phyloP scores from a whole-genome alignment of 495 filamentous ascomycete species.

The Durotheca rogersii region DNA sequence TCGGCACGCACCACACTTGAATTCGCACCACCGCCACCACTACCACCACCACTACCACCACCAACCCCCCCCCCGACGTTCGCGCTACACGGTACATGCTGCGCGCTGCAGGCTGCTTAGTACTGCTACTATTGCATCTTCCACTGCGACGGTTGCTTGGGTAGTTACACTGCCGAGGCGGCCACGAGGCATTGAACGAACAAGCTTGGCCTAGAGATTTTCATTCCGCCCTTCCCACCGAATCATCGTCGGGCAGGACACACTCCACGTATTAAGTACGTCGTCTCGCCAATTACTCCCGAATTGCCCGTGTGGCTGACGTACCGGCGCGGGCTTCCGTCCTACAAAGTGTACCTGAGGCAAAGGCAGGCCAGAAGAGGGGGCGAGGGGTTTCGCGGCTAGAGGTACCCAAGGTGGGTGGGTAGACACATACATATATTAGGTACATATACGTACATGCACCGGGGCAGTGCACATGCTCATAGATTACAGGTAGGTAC shows the following conservation, averaged over 20 bases:
- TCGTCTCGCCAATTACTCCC: neutral
- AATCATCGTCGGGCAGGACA: neutral
- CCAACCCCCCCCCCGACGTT: constrained; percentile 1
- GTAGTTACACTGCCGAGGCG: constrained; percentile 33
- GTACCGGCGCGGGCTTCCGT: neutral
- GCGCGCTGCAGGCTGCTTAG: too few species aligned
- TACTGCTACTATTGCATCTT: too few species aligned
- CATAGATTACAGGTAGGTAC: neutral
- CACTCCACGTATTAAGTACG: constrained; percentile 2
- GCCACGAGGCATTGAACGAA: constrained; percentile 29
- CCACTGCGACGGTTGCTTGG: constrained; percentile 16
- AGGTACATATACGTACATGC: too few species aligned
- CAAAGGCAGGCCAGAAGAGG: too few species aligned
- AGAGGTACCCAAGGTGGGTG: too few species aligned
- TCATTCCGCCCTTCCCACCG: constrained; percentile 4
- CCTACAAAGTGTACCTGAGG: too few species aligned
- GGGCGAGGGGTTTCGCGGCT: too few species aligned
- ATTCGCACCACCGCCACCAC: too few species aligned
- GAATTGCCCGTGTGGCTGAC: neutral
- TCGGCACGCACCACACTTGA: too few species aligned
- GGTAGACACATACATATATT: too few species aligned
- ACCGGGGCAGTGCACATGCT: too few species aligned
- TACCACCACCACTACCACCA: neutral
- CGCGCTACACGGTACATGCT: constrained; percentile 15
- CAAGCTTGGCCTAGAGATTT: constrained; percentile 11